These are phyloP conservation scores for Arctium minus DNA, from an alignment of 129 eudicot species.

Conservation along the genomic window DNA sequence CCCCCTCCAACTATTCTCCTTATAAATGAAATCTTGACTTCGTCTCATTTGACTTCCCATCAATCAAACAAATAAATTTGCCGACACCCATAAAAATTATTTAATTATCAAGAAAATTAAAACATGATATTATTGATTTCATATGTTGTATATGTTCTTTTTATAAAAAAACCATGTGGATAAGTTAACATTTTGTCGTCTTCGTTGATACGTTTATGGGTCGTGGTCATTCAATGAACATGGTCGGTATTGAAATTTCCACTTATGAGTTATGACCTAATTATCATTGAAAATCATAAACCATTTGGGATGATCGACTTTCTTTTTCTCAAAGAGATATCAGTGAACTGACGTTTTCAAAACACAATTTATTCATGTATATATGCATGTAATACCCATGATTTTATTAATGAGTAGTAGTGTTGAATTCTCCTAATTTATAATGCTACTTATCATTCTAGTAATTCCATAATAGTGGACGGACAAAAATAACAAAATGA, in stretches of 20 bases:
- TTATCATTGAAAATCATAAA: no score
- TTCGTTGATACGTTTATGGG: neutral
- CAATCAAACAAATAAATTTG: conserved; percentile 8
- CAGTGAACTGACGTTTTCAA: no score
- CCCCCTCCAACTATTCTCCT: neutral
- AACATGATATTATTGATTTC: neutral
- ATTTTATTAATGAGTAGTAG: neutral
- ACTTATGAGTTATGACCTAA: no score
- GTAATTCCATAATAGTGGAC: neutral
- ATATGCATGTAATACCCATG: no score
- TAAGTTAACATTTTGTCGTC: neutral
- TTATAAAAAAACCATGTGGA: neutral
- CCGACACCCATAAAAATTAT: conserved; percentile 4
- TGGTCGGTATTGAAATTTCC: neutral
- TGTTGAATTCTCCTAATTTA: neutral
- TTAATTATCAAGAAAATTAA: neutral
- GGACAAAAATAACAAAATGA: neutral
- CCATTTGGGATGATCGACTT: no score
- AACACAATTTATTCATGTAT: no score
- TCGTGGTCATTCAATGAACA: neutral
- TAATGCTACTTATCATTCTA: neutral
- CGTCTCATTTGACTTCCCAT: conserved; percentile 5
- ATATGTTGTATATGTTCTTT: neutral
- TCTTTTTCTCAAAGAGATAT: no score
- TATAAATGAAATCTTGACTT: neutral